Evolutionary conservation across 2,329 filamentous ascomycete species (phyloP).

Genomic region (Monosporascus sp.): DNA sequence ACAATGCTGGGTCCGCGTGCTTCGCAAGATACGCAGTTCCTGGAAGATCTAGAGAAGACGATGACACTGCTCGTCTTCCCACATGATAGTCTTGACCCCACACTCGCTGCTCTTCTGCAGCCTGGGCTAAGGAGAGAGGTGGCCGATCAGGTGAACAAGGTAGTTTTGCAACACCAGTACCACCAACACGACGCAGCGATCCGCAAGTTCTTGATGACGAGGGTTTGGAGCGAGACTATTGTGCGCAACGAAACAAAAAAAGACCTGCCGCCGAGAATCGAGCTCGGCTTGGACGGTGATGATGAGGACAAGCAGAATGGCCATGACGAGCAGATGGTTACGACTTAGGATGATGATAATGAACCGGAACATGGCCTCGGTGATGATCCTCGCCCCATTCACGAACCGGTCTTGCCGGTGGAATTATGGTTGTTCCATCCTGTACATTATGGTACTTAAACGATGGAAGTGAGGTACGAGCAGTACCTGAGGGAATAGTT

Average conservation of each 20-base stretch:
- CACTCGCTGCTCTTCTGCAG: constrained; percentile 71
- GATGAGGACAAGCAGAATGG: constrained; percentile 31
- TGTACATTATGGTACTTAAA: not conserved
- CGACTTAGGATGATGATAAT: constrained; percentile 31
- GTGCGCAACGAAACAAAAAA: constrained; percentile 40
- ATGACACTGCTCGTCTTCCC: constrained; percentile 91
- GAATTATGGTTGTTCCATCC: not conserved
- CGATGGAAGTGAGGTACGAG: not conserved
- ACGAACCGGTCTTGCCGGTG: not conserved
- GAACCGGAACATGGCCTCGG: not conserved
- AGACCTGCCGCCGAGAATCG: constrained; percentile 34
- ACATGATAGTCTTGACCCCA: constrained; percentile 69
- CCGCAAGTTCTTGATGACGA: constrained; percentile 71
- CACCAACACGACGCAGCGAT: constrained; percentile 75
- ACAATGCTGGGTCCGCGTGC: constrained; percentile 83
- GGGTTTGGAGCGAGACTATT: constrained; percentile 76
- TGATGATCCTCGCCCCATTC: not conserved
- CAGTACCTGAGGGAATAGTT: not conserved
- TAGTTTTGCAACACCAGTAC: constrained; percentile 71
- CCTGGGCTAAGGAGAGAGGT: constrained; percentile 75
- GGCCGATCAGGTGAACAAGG: constrained; percentile 84
- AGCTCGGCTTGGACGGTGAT: constrained; percentile 32
- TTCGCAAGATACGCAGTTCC: constrained; percentile 72
- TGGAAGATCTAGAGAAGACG: constrained; percentile 83
- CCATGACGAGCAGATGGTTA: constrained; percentile 47